Base-by-base conservation (phyloP, 352 stramenopile genomes). In the Blastocystis sp. region DNA sequence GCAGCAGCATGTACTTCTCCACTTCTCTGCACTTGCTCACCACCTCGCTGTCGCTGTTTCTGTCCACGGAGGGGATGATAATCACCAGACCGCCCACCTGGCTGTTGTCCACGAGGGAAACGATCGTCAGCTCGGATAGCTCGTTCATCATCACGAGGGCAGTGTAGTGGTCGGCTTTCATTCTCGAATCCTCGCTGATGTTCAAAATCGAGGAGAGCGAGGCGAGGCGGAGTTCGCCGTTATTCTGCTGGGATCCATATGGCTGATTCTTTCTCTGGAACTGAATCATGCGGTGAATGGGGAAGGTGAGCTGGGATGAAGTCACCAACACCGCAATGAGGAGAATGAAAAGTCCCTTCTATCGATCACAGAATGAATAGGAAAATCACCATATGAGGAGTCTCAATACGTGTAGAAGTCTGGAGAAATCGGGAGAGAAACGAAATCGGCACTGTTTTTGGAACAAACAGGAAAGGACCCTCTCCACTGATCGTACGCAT, bases 221-320 rank as follows among this genome's bases (percentile, higher is more conserved):
- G 19, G 66, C 66, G 24, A 77, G 42, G n/a, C 54, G 70, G 28
- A 81, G 70, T 65, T 81, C 70, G 17, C 70, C 70, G 17, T 63
- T 81, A 65, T 81, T 81, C 19, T 52, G 19, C n/a, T 81, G 70
- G 19, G 70, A 81, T 81, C 70, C 70, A 81, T 81, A 81, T 17
- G 48, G 40, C 43, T n/a, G 40, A 52, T 64, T 64, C 70, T 81
- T 81, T 19, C 70, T 19, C n/a, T 81, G 40, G 28, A 81, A 64
- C 70, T 81, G 70, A 42, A 81, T 60, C 70, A 81, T 81, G 43
- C 70, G 42, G 48, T 81, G 70, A 81, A 81, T 81, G 19, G 70
- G 70, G 24, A 81, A 81, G 4, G 70, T 48, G 19, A 81, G 70
- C 48, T 81, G 70, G 38, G 40, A 43, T 42, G 70, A 19, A 34